These are phyloP conservation scores for Filosporella fistucella DNA, from an alignment of 495 filamentous ascomycete genomes.

Conservation along the genomic window DNA sequence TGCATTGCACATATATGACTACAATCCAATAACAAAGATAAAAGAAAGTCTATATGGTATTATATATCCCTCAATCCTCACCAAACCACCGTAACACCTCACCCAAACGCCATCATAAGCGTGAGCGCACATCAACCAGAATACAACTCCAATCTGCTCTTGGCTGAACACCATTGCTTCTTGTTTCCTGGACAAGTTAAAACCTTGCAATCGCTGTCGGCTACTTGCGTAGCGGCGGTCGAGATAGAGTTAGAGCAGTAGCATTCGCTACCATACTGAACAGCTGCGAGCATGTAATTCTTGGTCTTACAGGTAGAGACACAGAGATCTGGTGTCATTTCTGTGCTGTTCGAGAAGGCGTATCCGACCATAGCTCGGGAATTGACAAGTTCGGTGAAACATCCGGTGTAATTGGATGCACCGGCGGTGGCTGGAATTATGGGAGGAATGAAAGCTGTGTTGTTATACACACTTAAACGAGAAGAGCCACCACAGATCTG, in stretches of 20 bases:
- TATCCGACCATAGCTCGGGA: constrained; percentile 6
- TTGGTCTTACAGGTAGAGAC: background rate
- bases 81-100: no score
- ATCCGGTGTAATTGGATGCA: constrained; percentile 3
- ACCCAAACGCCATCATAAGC: no score
- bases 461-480: constrained; percentile 36
- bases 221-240: background rate
- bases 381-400: constrained; percentile 5
- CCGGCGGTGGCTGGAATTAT: background rate
- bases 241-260: background rate
- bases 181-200: constrained; percentile 8
- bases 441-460: constrained; percentile 21
- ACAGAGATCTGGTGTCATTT: constrained; percentile 4
- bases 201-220: constrained; percentile 1
- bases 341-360: background rate
- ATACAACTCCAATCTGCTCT: background rate
- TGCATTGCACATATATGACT: no score
- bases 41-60: no score
- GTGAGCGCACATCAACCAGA: no score
- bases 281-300: background rate
- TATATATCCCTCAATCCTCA: no score
- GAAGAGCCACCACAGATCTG: constrained; percentile 38
- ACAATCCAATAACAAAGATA: no score
- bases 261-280: constrained; percentile 3
- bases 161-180: constrained; percentile 1